Base-by-base conservation (phyloP, 306 rosid species). In the Astragalus membranaceus region DNA sequence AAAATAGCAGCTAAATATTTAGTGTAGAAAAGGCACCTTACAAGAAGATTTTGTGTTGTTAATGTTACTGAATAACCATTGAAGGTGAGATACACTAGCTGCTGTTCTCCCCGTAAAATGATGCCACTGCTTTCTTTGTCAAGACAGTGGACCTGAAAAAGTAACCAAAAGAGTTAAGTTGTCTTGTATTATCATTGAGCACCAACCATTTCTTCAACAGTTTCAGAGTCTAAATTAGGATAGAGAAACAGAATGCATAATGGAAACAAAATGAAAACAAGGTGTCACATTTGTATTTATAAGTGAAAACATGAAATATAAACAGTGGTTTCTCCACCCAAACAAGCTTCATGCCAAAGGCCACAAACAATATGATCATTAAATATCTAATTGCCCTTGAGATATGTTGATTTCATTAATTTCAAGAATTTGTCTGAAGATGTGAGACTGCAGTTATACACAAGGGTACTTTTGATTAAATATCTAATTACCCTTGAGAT, bases 111-210 rank as follows among this genome's bases (percentile, higher is more conserved):
- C 98, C 78, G 64, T 76, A 90, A 51, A 73, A 82, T 74, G 51
- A 90, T 79, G 82, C 98, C 95, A 46, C 98, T 94, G 83, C 80
- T 90, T 80, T 94, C 98, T 74, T 85, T 81, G 78, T 94, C 97
- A 65, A 94, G 95, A 66, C 97, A 96, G 77, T 94, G 97, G 74
- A 94, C 95, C 98, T 94, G 56, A 67, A 20, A 74, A 67, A 72
- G 23, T 41, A 43, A 63, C n/a, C 16, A 39, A 46, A 53, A 47
- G 6, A 26, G 14, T 53, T 6, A 13, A 46, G 30, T 39, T 26
- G 26, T 55, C n/a, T 26, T 15, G 17, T 58, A 55, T 10, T n/a
- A 47, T 59, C 62, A 37, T 59, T 66, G 48, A 29, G 62, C 42
- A 39, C 39, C 57, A 75, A 60, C 48, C 52, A 65, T 29, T 50